Base-by-base conservation (phyloP, 2,329 filamentous ascomycete species). In the Sporothrix inflata region DNA sequence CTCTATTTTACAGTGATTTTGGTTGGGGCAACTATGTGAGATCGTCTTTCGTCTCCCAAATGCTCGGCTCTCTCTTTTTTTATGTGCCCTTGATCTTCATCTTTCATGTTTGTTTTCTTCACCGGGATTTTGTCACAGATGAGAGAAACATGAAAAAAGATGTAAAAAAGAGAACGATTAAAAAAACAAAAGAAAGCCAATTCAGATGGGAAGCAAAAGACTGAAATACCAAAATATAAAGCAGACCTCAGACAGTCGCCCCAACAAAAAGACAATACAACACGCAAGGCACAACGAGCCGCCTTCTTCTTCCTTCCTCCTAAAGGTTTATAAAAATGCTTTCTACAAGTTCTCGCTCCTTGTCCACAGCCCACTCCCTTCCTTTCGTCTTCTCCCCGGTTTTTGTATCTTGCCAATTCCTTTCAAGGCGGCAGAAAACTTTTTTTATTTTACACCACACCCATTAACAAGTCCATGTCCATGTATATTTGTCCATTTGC, bases 1-100 rank as follows among this genome's bases (percentile, higher is more conserved):
- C 86, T 88, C 86, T 88, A 88, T 86, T 88, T 89, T 89, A 88
- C 86, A 88, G 83, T 84, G 83, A 83, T 83, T 83, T 82, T 82
- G 83, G 83, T 81, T 81, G 83, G 83, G 81, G 79, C 82, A 81
- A 81, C 34, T 79, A 80, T 73, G 55, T 66, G 49, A 49, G 61
- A 80, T 80, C 81, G 78, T 79, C 78, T 81, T 75, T 79, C 79
- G 79, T 82, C 80, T 81, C 80, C 82, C 81, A 78, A 4, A 16
- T 70, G 66, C 16, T 45, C 9, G 12, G 27, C 12, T n/a, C 57
- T 34, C 5, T 21, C 42, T 9, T 24, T 42, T 42, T 21, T 19
- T 1, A 38, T n/a, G 42, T 1, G 21, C 11, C 1, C 5, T 27
- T 19, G 4, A 19, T 38, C 27, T 34, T 16, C 12, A 16, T 40